A percentile compares a stretch with the other conserved stretches of the same genome.
phyloP scores from a whole-genome alignment of 768 basidiomycete genomes.

The Sporobolomyces phaffii region DNA sequence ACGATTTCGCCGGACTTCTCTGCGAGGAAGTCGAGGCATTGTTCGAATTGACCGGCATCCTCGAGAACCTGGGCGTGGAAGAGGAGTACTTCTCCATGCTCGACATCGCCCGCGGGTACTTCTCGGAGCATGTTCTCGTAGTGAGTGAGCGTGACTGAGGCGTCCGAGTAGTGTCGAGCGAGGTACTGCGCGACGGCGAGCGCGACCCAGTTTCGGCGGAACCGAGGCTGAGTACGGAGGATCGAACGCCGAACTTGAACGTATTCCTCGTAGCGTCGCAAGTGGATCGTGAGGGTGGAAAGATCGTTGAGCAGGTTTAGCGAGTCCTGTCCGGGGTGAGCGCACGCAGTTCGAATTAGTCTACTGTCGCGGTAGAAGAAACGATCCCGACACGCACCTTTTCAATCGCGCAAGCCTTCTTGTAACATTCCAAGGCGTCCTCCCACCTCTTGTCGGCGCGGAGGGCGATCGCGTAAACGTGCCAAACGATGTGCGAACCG shows the following conservation, averaged over 20 bases:
- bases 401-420: slow-evolving; percentile 79
- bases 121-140: slow-evolving; percentile 59
- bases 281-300: slow-evolving; percentile 79
- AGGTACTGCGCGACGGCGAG: slow-evolving; percentile 84
- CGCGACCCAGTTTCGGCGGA: slow-evolving; percentile 83
- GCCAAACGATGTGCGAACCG: slow-evolving; percentile 85
- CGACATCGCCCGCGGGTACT: slow-evolving; percentile 68
- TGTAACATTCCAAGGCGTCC: slow-evolving; percentile 87
- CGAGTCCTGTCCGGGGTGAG: slow-evolving; percentile 63
- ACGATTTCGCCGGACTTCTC: slow-evolving; percentile 51
- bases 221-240: slow-evolving; percentile 68
- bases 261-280: slow-evolving; percentile 69
- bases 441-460: slow-evolving; percentile 92
- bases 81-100: slow-evolving; percentile 73
- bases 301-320: slow-evolving; percentile 87
- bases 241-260: slow-evolving; percentile 77
- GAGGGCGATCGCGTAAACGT: slow-evolving; percentile 91
- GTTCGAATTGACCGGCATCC: slow-evolving; percentile 53
- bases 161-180: slow-evolving; percentile 64
- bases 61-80: slow-evolving; percentile 71
- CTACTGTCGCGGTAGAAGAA: no score
- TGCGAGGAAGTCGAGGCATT: slow-evolving; percentile 43
- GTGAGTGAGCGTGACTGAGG: slow-evolving; percentile 65
- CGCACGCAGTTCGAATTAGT: no score
- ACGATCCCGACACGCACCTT: slow-evolving; percentile 58